phyloP scores from a whole-genome alignment of 768 basidiomycete genomes.

The Vishniacozyma victoriae region DNA sequence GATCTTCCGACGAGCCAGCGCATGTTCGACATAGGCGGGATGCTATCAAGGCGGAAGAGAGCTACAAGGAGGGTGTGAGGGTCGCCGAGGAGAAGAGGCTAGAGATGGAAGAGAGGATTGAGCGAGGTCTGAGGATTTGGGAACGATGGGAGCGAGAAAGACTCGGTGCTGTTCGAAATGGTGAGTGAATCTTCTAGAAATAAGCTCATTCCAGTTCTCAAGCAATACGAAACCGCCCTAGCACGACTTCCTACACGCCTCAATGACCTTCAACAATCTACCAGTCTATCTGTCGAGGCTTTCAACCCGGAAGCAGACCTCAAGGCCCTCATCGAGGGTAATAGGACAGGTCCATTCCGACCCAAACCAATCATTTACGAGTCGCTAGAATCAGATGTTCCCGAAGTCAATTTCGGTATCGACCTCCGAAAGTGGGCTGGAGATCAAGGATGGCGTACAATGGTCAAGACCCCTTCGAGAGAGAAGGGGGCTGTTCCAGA shows the following conservation, averaged over 20 bases:
- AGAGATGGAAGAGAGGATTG: constrained; percentile 75
- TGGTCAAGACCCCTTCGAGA: constrained; percentile 50
- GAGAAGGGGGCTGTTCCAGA: constrained; percentile 59
- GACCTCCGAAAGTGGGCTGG: constrained; percentile 82
- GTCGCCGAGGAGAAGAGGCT: constrained; percentile 79
- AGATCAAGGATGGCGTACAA: constrained; percentile 63
- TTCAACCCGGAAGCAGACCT: constrained; percentile 76
- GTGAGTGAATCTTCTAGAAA: constrained; percentile 45
- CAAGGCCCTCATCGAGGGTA: constrained; percentile 76
- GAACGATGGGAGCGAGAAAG: constrained; percentile 84
- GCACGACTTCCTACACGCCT: constrained; percentile 65
- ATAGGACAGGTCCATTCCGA: constrained; percentile 87
- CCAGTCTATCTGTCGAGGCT: constrained; percentile 68
- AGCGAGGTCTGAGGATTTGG: constrained; percentile 69
- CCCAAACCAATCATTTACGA: constrained; percentile 73
- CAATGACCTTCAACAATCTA: constrained; percentile 61
- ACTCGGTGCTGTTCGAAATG: constrained; percentile 75
- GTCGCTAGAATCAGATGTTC: constrained; percentile 62
- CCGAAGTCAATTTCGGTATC: constrained; percentile 83
- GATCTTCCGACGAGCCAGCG: constrained; percentile 56
- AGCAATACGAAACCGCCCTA: constrained; percentile 80
- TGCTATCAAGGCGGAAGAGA: constrained; percentile 71
- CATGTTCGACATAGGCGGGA: constrained; percentile 68
- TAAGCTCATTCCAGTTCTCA: constrained; percentile 57
- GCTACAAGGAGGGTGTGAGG: constrained; percentile 73